These are phyloP conservation scores for Petunia axillaris DNA, from an alignment of 257 asterid genomes.

Conservation along the genomic window DNA sequence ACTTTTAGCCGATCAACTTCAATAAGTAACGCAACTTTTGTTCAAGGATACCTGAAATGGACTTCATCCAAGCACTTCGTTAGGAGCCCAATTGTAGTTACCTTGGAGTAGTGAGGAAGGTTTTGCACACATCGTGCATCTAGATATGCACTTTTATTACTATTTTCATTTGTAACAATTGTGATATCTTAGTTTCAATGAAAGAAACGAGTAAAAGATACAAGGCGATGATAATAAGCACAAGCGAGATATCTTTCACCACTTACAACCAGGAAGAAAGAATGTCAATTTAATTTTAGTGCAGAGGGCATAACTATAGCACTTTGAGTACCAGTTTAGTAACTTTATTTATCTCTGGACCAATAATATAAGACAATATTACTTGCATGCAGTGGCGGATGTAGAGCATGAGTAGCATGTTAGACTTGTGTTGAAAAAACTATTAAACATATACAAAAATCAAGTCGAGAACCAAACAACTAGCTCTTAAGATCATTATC, in stretches of 20 bases:
- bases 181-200: neutral
- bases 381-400: neutral
- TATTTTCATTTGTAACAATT: neutral
- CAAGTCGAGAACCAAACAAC: too few relatives aligned
- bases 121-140: neutral
- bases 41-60: slow-evolving; percentile 40
- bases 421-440: too few relatives aligned
- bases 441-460: too few relatives aligned
- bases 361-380: slow-evolving; percentile 34
- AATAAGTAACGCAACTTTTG: slow-evolving; percentile 12
- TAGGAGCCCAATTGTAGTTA: slow-evolving; percentile 35
- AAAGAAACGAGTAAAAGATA: too few relatives aligned
- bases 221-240: too few relatives aligned
- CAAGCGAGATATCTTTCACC: too few relatives aligned
- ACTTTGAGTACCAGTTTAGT: slow-evolving; percentile 39
- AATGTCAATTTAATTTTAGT: neutral
- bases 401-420: too few relatives aligned
- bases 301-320: slow-evolving; percentile 25
- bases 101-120: neutral
- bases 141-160: neutral
- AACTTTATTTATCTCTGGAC: slow-evolving; percentile 32
- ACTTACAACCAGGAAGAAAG: too few relatives aligned
- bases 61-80: slow-evolving; percentile 34
- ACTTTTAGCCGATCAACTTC: slow-evolving; percentile 26
- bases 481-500: too few relatives aligned